Percentiles rank a stretch among this genome's conserved stretches.
Evolutionary conservation across 2,329 filamentous ascomycete species (phyloP).

Genomic region (Triangularia setosa): DNA sequence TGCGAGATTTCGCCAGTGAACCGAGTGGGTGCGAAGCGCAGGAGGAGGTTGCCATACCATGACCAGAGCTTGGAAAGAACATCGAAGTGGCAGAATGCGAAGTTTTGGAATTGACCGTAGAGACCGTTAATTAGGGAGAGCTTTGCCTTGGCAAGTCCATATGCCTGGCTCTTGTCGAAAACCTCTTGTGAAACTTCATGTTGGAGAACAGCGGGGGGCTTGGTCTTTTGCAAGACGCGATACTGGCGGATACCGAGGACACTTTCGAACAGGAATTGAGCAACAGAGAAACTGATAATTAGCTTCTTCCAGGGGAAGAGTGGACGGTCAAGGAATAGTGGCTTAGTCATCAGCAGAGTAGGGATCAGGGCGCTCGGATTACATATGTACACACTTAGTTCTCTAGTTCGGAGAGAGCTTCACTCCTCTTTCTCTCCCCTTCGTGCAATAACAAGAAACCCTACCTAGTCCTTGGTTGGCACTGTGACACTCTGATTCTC

Average conservation of each 20-base stretch:
- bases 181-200: constrained; percentile 85
- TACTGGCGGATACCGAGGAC: constrained; percentile 90
- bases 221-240: constrained; percentile 72
- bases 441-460: too few species aligned
- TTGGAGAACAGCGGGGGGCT: constrained; percentile 79
- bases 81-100: constrained; percentile 86
- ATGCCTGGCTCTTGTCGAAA: constrained; percentile 93
- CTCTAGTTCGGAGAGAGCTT: too few species aligned
- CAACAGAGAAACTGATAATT: constrained; percentile 89
- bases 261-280: constrained; percentile 85
- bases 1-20: constrained; percentile 93
- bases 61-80: constrained; percentile 88
- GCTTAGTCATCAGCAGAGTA: too few species aligned
- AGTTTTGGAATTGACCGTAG: constrained; percentile 82
- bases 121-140: constrained; percentile 78
- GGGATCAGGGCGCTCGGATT: too few species aligned
- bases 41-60: constrained; percentile 69
- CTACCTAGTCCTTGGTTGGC: too few species aligned
- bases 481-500: too few species aligned
- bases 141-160: constrained; percentile 91
- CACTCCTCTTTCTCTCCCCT: too few species aligned
- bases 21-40: constrained; percentile 67
- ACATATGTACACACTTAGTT: too few species aligned
- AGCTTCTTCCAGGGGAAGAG: constrained; percentile 97
- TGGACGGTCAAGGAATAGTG: constrained; percentile 86